Percentiles rank a stretch among this genome's conserved stretches.
These are phyloP conservation scores for Penicillium sp. DNA, from an alignment of 2,329 filamentous ascomycete genomes.

Conservation along the genomic window DNA sequence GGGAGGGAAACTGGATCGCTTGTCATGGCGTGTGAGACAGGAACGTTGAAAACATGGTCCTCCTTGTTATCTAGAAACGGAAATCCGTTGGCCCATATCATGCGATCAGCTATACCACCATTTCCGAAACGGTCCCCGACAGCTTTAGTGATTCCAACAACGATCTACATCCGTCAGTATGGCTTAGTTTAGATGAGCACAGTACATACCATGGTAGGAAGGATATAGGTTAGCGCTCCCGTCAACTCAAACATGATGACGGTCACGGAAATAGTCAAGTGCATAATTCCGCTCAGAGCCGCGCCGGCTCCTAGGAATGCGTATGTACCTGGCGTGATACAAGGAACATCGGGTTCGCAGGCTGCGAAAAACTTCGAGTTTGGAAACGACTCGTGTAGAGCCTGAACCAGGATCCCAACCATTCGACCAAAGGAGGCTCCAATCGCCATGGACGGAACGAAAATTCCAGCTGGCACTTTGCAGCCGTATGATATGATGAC, in stretches of 20 bases:
- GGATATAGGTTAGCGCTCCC: constrained; percentile 93
- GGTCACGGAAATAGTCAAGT: constrained; percentile 93
- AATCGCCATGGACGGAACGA: constrained; percentile 97
- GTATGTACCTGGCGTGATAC: constrained; percentile 96
- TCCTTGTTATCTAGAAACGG: constrained; percentile 97
- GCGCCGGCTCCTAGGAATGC: constrained; percentile 93
- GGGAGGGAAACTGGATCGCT: constrained; percentile 75
- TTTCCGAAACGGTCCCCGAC: constrained; percentile 91
- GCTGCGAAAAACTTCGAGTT: constrained; percentile 82
- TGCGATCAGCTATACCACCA: constrained; percentile 93
- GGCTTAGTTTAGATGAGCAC: not conserved
- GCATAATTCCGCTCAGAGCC: constrained; percentile 95
- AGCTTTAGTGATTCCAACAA: constrained; percentile 94
- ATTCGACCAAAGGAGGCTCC: constrained; percentile 92
- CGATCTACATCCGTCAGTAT: constrained; percentile 62
- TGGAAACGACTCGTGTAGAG: constrained; percentile 83
- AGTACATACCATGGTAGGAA: constrained; percentile 80
- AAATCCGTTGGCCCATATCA: constrained; percentile 99
- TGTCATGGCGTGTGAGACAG: constrained; percentile 90
- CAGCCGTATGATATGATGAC: constrained; percentile 97
- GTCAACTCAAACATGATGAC: constrained; percentile 99
- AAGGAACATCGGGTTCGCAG: constrained; percentile 88
- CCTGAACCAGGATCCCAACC: constrained; percentile 92
- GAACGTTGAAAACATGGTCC: constrained; percentile 93
- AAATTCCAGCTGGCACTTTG: constrained; percentile 97